Conservation (phyloP, 177 flowering plant species). For the Vitis hybrid region DNA sequence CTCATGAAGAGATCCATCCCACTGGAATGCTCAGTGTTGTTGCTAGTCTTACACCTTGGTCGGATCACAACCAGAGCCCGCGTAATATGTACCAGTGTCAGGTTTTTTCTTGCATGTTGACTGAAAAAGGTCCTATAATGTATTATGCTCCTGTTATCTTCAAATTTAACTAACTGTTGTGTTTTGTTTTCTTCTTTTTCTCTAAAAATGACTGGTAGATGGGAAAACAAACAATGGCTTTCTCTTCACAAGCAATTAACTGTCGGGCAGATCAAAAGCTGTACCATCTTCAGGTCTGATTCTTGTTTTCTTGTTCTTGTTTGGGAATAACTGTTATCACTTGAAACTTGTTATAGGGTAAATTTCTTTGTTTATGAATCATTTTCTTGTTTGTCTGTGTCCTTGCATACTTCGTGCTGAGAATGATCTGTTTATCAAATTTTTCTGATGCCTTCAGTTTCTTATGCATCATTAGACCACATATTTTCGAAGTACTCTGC, state of each 20-base stretch:
- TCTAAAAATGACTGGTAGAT: slow-evolving; percentile 48
- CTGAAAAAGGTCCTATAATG: not conserved
- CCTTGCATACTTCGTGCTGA: no score
- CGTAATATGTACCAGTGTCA: slow-evolving; percentile 99
- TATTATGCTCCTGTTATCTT: not conserved
- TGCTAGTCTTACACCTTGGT: slow-evolving; percentile 96
- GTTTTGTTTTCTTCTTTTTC: not conserved
- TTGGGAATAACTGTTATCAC: no score
- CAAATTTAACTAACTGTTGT: not conserved
- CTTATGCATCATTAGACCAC: no score
- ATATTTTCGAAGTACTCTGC: no score
- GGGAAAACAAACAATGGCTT: slow-evolving; percentile 98
- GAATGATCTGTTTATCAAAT: no score
- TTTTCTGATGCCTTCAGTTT: no score
- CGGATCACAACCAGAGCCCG: slow-evolving; percentile 98
- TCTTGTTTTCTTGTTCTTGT: not conserved
- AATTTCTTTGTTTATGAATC: no score
- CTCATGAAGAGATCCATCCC: slow-evolving; percentile 94
- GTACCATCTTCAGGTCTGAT: slow-evolving; percentile 88
- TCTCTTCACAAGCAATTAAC: slow-evolving; percentile 70
- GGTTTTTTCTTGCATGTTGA: slow-evolving; percentile 37
- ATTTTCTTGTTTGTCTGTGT: no score
- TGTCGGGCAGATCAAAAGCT: slow-evolving; percentile 92
- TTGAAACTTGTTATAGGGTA: no score
- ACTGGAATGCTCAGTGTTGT: slow-evolving; percentile 90